Base-by-base conservation (phyloP, 2,329 filamentous ascomycete species). In the Aspergillus sojae region DNA sequence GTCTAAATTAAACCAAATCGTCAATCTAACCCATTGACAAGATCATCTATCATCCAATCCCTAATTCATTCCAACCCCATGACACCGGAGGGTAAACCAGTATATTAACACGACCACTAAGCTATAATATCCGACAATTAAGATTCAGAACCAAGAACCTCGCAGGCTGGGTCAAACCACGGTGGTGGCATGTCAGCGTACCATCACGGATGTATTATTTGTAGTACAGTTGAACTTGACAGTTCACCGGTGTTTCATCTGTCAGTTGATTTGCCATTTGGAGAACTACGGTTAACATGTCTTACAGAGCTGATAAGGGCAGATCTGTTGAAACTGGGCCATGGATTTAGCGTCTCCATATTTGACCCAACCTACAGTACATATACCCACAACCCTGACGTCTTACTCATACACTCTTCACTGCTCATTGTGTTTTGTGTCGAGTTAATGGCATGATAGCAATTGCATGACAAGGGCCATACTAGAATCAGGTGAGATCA, bases 331-430 rank as follows among this genome's bases (percentile, higher is more conserved):
- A 46, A 19, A 23, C 57, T 39, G 34, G 46, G 9, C 43, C 34
- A 39, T 53, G 57, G n/a, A 28, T 59, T 53, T 52, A 41, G 45
- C 34, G 32, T 50, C 46, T 53, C 32, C 52, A 54, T 54, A n/a
- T 19, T 32, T 19, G 30, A 36, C 30, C 32, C 52, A 34, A 30
- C 14, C n/a, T 54, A 36, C 32, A 11, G 12, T 34, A 26, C 52
- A 26, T 36, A 36, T 53, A 54, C 16, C 52, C 52, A 36, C 52
- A 34, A 10, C 5, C 23, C 32, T 32, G 30, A 21, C 30, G 12
- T 54, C 32, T 54, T 16, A 28, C 26, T 7, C 1, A 28, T 30
- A 7, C 30, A 21, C 28, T 16, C 11, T 32, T 34, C 6, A 36
- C 52, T 23, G 16, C 14, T 52, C 14, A 36, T 21, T 54, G 10